phyloP scores from a whole-genome alignment of 176 grass and related monocot species.

The Melocanna baccifera region DNA sequence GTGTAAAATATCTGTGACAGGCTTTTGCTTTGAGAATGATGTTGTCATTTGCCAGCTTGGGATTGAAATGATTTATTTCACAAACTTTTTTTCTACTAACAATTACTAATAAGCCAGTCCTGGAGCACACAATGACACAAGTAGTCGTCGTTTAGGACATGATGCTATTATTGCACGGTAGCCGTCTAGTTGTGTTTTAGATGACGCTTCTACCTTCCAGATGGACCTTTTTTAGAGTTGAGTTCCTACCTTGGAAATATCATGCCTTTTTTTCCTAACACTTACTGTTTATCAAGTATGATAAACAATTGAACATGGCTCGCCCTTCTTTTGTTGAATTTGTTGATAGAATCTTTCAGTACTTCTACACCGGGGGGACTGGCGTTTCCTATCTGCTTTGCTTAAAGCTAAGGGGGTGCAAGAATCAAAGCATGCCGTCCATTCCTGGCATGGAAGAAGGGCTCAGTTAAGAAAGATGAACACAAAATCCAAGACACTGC shows the following conservation, averaged over 20 bases:
- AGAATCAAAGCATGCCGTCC: background rate
- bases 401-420: background rate
- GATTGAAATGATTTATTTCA: background rate
- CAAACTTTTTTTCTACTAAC: background rate
- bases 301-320: constrained; percentile 23
- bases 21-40: background rate
- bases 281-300: background rate
- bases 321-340: background rate
- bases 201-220: background rate
- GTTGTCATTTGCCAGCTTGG: background rate
- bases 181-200: background rate
- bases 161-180: constrained; percentile 41
- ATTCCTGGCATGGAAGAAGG: background rate
- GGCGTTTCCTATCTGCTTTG: constrained; percentile 24
- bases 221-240: background rate
- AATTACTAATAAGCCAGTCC: background rate
- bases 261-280: background rate
- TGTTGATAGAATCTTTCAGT: background rate
- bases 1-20: background rate
- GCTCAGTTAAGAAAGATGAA: background rate
- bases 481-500: background rate
- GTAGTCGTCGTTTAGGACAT: constrained; percentile 5
- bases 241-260: background rate
- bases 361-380: constrained; percentile 8
- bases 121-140: background rate